These are phyloP conservation scores for Arthrobotrys musiformis DNA, from an alignment of 2,329 filamentous ascomycete species.

Conservation along the genomic window DNA sequence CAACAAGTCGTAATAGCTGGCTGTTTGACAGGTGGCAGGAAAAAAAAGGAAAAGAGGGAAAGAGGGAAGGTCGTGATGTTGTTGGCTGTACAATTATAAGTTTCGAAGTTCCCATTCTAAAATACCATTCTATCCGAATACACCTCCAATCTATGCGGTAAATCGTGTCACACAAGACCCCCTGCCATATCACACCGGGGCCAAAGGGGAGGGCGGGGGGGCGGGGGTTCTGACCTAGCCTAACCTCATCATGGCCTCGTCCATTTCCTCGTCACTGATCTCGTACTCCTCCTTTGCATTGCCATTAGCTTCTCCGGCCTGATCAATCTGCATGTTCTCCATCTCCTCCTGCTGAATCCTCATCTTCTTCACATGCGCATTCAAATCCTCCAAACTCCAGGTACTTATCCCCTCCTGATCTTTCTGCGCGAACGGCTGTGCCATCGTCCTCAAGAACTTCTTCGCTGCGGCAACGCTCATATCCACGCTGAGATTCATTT, in stretches of 20 bases:
- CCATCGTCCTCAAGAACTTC: conserved; percentile 90
- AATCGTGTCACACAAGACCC: not conserved
- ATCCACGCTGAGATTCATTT: conserved; percentile 91
- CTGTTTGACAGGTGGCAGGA: too few relatives aligned
- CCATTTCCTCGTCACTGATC: conserved; percentile 51
- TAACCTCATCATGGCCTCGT: conserved; percentile 42
- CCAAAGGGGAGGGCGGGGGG: not conserved
- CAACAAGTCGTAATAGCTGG: not conserved
- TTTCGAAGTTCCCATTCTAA: conserved; percentile 12
- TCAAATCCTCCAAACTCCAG: conserved; percentile 84
- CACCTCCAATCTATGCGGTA: not conserved
- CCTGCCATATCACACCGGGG: not conserved
- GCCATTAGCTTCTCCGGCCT: conserved; percentile 58
- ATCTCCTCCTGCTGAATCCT: conserved; percentile 69
- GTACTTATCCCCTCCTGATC: conserved; percentile 93
- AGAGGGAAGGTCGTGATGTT: not conserved
- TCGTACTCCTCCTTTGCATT: conserved; percentile 39
- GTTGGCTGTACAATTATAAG: not conserved
- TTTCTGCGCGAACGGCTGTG: conserved; percentile 82
- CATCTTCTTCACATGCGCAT: conserved; percentile 79
- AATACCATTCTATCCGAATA: conserved; percentile 21
- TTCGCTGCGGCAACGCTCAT: conserved; percentile 92
- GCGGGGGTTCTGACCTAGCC: conserved; percentile 16
- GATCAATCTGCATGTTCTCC: conserved; percentile 59
- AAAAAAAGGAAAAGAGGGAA: too few relatives aligned